These are phyloP conservation scores for Magnusiomyces paraingens DNA, from an alignment of 1,139 yeast genomes.

Conservation along the genomic window DNA sequence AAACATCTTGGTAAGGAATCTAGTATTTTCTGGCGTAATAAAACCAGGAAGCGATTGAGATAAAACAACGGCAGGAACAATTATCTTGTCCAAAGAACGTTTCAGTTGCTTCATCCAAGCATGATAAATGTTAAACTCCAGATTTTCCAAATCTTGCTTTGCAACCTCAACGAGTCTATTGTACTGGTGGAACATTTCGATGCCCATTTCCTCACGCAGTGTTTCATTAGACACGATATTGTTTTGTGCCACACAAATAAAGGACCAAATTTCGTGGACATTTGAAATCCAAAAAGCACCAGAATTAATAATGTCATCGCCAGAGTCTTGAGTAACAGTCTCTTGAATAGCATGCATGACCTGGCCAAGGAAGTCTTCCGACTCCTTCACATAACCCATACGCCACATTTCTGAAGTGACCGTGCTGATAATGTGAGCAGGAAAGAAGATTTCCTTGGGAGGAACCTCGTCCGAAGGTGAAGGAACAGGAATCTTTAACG, in stretches of 20 bases:
- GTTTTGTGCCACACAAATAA: conserved; percentile 88
- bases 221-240: conserved; percentile 81
- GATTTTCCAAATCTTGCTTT: conserved; percentile 88
- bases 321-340: conserved; percentile 43
- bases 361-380: conserved; percentile 87
- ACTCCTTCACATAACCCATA: conserved; percentile 84
- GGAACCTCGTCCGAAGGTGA: conserved; percentile 75
- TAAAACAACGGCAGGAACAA: conserved; percentile 86
- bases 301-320: conserved; percentile 81
- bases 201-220: conserved; percentile 78
- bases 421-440: conserved; percentile 89
- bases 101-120: conserved; percentile 98
- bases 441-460: conserved; percentile 89
- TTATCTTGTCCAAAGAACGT: conserved; percentile 84
- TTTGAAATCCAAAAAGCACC: conserved; percentile 98
- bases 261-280: conserved; percentile 91
- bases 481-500: conserved; percentile 81
- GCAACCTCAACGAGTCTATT: conserved; percentile 85
- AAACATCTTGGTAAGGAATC: conserved; percentile 80
- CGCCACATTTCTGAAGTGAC: conserved; percentile 98
- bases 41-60: conserved; percentile 96
- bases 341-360: conserved; percentile 84
- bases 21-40: conserved; percentile 80
- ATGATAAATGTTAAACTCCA: conserved; percentile 89
- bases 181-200: conserved; percentile 84